Conservation (phyloP, 2,329 filamentous ascomycete species). For the Zasmidium angulare region DNA sequence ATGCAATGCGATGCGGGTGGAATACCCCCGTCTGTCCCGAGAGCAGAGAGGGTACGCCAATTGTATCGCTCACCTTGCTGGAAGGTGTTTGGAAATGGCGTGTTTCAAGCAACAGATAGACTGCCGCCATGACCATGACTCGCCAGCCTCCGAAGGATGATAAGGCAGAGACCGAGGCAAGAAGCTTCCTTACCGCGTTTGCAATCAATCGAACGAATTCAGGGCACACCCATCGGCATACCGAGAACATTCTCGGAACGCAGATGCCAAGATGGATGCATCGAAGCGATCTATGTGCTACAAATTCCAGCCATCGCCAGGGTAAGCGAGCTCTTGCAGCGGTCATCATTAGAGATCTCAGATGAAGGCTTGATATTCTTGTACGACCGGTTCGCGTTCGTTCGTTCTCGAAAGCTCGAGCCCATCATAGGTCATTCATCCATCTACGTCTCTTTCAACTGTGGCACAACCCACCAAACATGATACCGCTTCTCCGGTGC, state of each 20-base stretch:
- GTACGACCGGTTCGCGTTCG: neutral
- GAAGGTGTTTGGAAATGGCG: too few relatives aligned
- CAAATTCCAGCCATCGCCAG: neutral
- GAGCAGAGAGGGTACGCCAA: too few relatives aligned
- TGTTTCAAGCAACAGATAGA: too few relatives aligned
- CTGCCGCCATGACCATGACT: too few relatives aligned
- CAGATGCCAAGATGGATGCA: neutral
- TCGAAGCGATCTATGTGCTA: neutral
- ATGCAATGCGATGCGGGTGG: too few relatives aligned
- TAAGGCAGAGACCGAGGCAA: neutral
- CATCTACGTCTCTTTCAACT: constrained; percentile 32
- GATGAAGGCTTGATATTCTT: neutral
- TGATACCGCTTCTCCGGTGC: constrained; percentile 42
- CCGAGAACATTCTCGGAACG: neutral
- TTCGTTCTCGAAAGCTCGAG: neutral
- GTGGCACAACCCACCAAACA: constrained; percentile 49
- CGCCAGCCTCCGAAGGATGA: too few relatives aligned
- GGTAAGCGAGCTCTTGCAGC: neutral
- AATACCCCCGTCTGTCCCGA: neutral
- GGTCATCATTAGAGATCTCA: neutral
- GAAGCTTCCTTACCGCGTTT: neutral
- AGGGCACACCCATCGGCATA: neutral
- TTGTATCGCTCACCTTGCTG: too few relatives aligned
- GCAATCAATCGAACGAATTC: neutral
- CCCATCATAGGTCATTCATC: neutral